A percentile compares a stretch with the other conserved stretches of the same genome.
Evolutionary conservation across 176 grass and related monocot species (phyloP).

Genomic region (Pontederia paniculata): DNA sequence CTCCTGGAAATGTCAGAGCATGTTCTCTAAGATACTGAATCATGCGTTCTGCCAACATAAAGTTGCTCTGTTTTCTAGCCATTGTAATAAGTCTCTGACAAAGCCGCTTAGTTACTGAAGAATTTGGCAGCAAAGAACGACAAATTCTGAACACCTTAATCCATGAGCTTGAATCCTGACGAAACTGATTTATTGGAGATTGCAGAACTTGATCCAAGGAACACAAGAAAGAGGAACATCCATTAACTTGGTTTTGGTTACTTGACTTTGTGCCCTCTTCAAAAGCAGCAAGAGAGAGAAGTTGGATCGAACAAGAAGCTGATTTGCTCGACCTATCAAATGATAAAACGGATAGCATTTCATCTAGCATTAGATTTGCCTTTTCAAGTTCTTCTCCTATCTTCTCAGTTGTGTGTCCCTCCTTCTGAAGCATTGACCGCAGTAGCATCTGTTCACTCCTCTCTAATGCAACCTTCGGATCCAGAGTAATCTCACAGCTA

Average conservation of each 20-base stretch:
- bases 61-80: conserved; percentile 81
- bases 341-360: conserved; percentile 74
- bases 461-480: conserved; percentile 79
- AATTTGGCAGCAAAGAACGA: conserved; percentile 48
- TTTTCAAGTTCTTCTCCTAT: conserved; percentile 51
- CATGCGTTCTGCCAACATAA: conserved; percentile 73
- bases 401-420: conserved; percentile 28
- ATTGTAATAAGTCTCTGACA: conserved; percentile 66
- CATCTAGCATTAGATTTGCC: conserved; percentile 75
- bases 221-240: conserved; percentile 34
- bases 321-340: conserved; percentile 65
- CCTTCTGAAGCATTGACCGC: conserved; percentile 69
- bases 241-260: conserved; percentile 32
- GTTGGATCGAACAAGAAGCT: conserved; percentile 56
- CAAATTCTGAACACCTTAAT: conserved; percentile 82
- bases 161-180: conserved; percentile 92
- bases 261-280: conserved; percentile 50
- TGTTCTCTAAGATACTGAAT: conserved; percentile 65
- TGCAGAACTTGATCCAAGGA: conserved; percentile 53
- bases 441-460: conserved; percentile 95
- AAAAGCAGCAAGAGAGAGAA: conserved; percentile 77
- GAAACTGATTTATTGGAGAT: conserved; percentile 33
- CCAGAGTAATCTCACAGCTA: conserved; percentile 72
- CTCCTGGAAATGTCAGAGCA: conserved; percentile 34
- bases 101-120: conserved; percentile 56